Conservation (phyloP, 495 filamentous ascomycete species). For the Penicillium coprophilum region DNA sequence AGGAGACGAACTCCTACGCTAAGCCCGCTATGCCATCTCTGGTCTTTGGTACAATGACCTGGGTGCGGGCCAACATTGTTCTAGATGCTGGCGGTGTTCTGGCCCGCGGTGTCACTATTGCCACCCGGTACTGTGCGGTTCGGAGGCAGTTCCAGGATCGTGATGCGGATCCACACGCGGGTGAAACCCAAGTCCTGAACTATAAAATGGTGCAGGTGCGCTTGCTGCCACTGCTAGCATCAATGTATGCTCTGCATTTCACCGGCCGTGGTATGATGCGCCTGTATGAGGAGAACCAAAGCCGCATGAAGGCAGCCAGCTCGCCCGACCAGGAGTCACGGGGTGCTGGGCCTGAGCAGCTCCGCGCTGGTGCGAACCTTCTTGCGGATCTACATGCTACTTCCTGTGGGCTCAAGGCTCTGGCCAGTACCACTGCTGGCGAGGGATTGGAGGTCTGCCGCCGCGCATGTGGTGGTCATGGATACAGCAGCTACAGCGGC, state of each 20-base stretch:
- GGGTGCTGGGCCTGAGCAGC: slow-evolving; percentile 65
- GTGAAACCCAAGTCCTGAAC: slow-evolving; percentile 69
- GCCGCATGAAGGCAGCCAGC: slow-evolving; percentile 53
- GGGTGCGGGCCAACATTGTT: slow-evolving; percentile 70
- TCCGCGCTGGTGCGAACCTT: slow-evolving; percentile 60
- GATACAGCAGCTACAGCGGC: slow-evolving; percentile 67
- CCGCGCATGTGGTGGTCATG: slow-evolving; percentile 72
- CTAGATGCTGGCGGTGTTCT: slow-evolving; percentile 63
- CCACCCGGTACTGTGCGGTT: slow-evolving; percentile 66
- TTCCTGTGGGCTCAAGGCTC: slow-evolving; percentile 70
- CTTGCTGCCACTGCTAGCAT: slow-evolving; percentile 64
- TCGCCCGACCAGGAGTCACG: slow-evolving; percentile 44
- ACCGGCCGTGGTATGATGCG: slow-evolving; percentile 68
- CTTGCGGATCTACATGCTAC: slow-evolving; percentile 73
- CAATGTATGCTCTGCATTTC: slow-evolving; percentile 74
- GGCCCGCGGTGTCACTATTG: slow-evolving; percentile 75
- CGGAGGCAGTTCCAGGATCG: slow-evolving; percentile 71
- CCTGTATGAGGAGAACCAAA: slow-evolving; percentile 64
- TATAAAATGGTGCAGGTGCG: slow-evolving; percentile 78
- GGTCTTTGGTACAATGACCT: slow-evolving; percentile 71
- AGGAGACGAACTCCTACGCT: slow-evolving; percentile 59
- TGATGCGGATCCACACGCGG: slow-evolving; percentile 54
- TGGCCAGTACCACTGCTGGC: slow-evolving; percentile 64
- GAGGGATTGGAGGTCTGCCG: slow-evolving; percentile 70
- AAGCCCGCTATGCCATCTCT: slow-evolving; percentile 62